phyloP scores from a whole-genome alignment of 441 rosid genomes.

The Capsella rubella region DNA sequence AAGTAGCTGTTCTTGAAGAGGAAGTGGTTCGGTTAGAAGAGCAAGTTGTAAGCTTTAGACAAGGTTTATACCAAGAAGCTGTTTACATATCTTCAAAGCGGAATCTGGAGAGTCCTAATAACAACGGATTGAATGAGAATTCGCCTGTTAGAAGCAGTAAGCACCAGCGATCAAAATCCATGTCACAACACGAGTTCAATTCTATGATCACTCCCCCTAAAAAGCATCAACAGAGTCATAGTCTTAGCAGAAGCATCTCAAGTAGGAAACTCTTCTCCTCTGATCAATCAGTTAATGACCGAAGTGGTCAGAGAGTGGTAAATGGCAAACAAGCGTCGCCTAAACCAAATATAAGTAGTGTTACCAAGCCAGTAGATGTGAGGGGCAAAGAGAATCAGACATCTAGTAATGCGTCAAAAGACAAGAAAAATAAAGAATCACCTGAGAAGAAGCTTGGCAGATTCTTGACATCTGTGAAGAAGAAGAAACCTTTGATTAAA shows the following conservation, averaged over 20 bases:
- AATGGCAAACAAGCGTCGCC: slow-evolving; percentile 56
- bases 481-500: slow-evolving; percentile 49
- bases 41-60: slow-evolving; percentile 84
- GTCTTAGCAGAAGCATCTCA: slow-evolving; percentile 63
- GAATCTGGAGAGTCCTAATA: slow-evolving; percentile 57
- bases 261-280: slow-evolving; percentile 64
- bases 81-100: slow-evolving; percentile 71
- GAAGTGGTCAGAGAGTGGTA: slow-evolving; percentile 43
- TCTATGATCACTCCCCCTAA: slow-evolving; percentile 50
- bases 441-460: slow-evolving; percentile 61
- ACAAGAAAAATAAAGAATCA: slow-evolving; percentile 68
- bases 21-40: slow-evolving; percentile 95
- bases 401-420: slow-evolving; percentile 60
- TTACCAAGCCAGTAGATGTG: slow-evolving; percentile 52
- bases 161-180: slow-evolving; percentile 77
- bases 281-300: slow-evolving; percentile 47
- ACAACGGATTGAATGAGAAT: slow-evolving; percentile 50
- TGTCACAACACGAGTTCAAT: slow-evolving; percentile 63
- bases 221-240: slow-evolving; percentile 62
- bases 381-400: slow-evolving; percentile 77
- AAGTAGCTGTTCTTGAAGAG: slow-evolving; percentile 94
- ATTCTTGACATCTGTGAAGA: slow-evolving; percentile 61
- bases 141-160: slow-evolving; percentile 59
- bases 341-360: slow-evolving; percentile 49
- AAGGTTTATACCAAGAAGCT: slow-evolving; percentile 87